A percentile compares a stretch with the other conserved stretches of the same genome.
Evolutionary conservation across 1,139 yeast species (phyloP).

Genomic region (Blastobotrys proliferans): DNA sequence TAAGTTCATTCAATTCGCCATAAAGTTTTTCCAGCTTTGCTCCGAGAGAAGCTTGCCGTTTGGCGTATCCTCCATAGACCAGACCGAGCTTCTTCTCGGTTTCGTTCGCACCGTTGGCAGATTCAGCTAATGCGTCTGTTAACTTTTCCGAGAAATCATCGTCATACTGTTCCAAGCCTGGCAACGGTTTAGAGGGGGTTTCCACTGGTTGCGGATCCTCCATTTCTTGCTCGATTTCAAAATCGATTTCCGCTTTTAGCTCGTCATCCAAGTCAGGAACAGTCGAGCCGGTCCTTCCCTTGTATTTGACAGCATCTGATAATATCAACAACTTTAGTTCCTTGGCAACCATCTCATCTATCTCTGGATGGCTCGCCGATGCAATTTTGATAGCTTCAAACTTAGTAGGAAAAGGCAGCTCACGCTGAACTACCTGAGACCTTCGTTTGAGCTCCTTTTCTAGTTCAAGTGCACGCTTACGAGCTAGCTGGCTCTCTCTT

Average conservation of each 20-base stretch:
- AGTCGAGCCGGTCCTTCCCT: conserved; percentile 19
- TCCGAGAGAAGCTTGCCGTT: conserved; percentile 32
- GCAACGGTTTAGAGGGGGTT: background rate
- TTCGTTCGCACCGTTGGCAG: conserved; percentile 34
- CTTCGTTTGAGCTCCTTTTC: conserved; percentile 34
- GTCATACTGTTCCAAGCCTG: conserved; percentile 9
- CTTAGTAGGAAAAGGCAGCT: conserved; percentile 46
- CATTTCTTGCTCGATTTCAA: conserved; percentile 35
- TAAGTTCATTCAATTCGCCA: conserved; percentile 30
- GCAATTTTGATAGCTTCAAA: background rate
- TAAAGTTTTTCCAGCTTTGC: conserved; percentile 30
- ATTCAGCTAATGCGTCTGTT: conserved; percentile 14
- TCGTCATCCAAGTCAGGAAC: conserved; percentile 45
- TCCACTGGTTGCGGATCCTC: background rate
- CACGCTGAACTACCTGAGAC: conserved; percentile 50
- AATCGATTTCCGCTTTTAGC: conserved; percentile 21
- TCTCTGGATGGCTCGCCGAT: conserved; percentile 1
- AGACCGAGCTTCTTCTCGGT: conserved; percentile 34
- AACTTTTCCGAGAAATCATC: conserved; percentile 21
- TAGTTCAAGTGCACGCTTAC: conserved; percentile 20
- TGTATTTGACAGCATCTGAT: conserved; percentile 46
- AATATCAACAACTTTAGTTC: conserved; percentile 39
- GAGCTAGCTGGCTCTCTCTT: conserved; percentile 28
- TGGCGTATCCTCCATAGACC: conserved; percentile 38
- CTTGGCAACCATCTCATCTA: conserved; percentile 36